These are phyloP conservation scores for Phytophthora pistaciae DNA, from an alignment of 352 stramenopile genomes.

Conservation along the genomic window DNA sequence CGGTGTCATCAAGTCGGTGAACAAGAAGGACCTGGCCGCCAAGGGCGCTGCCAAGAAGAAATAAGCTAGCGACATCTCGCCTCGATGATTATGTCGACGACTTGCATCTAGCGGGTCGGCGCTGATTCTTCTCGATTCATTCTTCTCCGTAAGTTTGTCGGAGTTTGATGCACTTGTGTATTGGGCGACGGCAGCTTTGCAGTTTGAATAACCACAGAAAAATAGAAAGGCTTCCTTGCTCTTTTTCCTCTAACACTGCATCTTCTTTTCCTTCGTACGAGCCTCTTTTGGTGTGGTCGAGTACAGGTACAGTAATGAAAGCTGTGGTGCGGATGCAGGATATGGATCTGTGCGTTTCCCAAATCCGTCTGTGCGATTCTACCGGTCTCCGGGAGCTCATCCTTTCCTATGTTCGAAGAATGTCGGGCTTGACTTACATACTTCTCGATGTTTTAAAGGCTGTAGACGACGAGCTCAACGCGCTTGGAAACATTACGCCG, in stretches of 20 bases:
- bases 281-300: too few species aligned
- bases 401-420: not conserved
- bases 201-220: conserved; percentile 58
- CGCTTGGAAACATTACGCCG: conserved; percentile 40
- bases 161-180: conserved; percentile 35
- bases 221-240: conserved; percentile 50
- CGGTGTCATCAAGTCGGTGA: conserved; percentile 96
- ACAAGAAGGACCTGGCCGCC: conserved; percentile 73
- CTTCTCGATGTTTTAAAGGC: conserved; percentile 12
- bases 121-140: conserved; percentile 25
- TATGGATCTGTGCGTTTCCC: too few species aligned
- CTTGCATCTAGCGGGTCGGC: conserved; percentile 6
- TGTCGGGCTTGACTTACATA: not conserved
- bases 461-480: conserved; percentile 33
- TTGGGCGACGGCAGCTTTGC: conserved; percentile 32
- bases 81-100: conserved; percentile 37
- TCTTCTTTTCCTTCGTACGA: not conserved
- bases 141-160: conserved; percentile 34
- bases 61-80: conserved; percentile 38
- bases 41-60: conserved; percentile 58
- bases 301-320: too few species aligned
- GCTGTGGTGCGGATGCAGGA: too few species aligned
- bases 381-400: too few species aligned
- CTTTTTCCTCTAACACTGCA: not conserved
- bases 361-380: too few species aligned